phyloP scores from a whole-genome alignment of 2,329 filamentous ascomycete species.

The Sporothrix curviconia region DNA sequence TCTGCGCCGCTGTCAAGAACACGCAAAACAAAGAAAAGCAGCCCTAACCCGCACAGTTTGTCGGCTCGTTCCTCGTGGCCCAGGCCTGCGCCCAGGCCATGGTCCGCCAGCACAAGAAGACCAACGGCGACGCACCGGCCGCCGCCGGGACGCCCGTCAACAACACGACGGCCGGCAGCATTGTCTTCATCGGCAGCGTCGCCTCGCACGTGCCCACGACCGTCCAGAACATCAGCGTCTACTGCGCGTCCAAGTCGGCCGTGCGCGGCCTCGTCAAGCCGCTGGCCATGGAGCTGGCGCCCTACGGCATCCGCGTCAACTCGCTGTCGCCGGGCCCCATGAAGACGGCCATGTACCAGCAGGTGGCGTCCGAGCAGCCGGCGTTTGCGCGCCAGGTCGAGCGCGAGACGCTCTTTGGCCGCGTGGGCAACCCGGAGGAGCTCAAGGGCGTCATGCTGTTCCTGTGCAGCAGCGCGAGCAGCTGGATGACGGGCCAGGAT shows the following conservation, averaged over 20 bases:
- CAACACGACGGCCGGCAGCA: background rate
- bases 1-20: too few species aligned
- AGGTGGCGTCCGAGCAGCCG: background rate
- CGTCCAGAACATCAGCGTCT: background rate
- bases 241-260: slow-evolving; percentile 25
- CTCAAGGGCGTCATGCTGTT: background rate
- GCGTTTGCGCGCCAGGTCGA: background rate
- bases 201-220: background rate
- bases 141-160: too few species aligned
- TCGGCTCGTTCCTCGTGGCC: background rate
- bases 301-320: slow-evolving; percentile 28
- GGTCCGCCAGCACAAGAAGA: background rate
- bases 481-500: background rate
- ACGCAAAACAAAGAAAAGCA: too few species aligned
- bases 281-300: slow-evolving; percentile 16
- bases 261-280: slow-evolving; percentile 24
- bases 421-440: background rate
- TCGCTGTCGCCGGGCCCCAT: slow-evolving; percentile 26
- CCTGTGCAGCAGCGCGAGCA: background rate
- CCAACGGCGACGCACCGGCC: background rate
- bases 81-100: background rate
- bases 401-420: background rate
- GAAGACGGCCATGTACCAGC: slow-evolving; percentile 20
- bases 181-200: slow-evolving; percentile 1
- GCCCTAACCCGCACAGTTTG: too few species aligned